Evolutionary conservation across 176 grass and related monocot species (phyloP), one percentile per base, ranked within the genome.

Genomic region (Pontederia crassipes): DNA sequence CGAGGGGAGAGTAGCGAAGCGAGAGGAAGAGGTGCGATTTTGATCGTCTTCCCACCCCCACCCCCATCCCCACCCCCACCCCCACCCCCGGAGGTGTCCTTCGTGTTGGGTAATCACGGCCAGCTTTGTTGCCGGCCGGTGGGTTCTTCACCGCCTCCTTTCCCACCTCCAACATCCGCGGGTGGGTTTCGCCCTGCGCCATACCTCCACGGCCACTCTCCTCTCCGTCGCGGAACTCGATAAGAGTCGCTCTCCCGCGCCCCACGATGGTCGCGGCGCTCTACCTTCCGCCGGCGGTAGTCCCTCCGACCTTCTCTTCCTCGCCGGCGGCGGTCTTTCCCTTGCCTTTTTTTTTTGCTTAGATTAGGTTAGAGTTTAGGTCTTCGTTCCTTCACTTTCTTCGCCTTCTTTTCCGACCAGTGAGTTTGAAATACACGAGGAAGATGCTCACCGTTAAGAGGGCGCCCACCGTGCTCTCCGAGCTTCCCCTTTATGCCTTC

Each of bases 401-500:
- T 7, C 51, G 5, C 51, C 51, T n/a, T n/a, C n/a, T 53, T 53
- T 53, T 8, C 14, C 51, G 51, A 5, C 9, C 8, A 17, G 10
- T 5, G n/a, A 17, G 16, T 13, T 1, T 53, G 8, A 24, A 11
- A 2, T 32, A 17, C 4, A 48, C 11, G 18, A 12, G 18, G 11
- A 48, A 64, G 46, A 64, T 27, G 61, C 61, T 26, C 8, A 49
- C 61, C 16, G 48, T 64, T 20, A 49, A 64, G 45, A 49, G 61
- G 2, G 61, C 49, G 16, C 46, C 61, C n/a, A 49, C 61, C 46
- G 61, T 64, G 61, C 46, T 49, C 45, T 64, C 61, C 35, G 12
- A 64, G 46, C 61, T 64, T 48, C 45, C 40, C 4, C 45, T 49
- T 12, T 64, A 64, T 48, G 61, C 35, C 61, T 64, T 64, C 61